A percentile compares a stretch with the other conserved stretches of the same genome.
These are phyloP conservation scores for Venturia nashicola DNA, from an alignment of 2,329 filamentous ascomycete species.

Conservation along the genomic window DNA sequence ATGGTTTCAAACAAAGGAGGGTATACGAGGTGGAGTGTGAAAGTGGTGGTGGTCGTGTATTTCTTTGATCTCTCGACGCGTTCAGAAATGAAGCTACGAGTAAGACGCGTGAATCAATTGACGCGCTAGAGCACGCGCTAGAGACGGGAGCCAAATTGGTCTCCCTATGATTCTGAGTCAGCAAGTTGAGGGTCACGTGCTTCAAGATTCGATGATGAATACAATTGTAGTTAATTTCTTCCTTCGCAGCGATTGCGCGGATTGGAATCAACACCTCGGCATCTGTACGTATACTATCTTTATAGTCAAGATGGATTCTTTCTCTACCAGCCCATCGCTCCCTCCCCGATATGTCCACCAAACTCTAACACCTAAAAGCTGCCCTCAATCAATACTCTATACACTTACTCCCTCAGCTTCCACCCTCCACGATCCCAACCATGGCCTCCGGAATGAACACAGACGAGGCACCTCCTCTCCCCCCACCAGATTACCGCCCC, in stretches of 20 bases:
- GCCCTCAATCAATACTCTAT: neutral
- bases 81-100: neutral
- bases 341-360: neutral
- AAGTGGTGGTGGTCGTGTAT: neutral
- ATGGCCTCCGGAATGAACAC: slow-evolving; percentile 6
- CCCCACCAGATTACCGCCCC: slow-evolving; percentile 9
- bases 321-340: neutral
- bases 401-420: neutral
- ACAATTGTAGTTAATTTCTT: neutral
- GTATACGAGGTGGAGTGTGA: neutral
- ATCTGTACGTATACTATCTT: neutral
- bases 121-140: neutral
- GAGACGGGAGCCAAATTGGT: neutral
- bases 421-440: neutral
- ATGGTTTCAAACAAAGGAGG: neutral
- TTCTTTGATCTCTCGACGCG: neutral
- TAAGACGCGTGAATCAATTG: neutral
- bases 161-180: neutral
- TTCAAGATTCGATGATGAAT: neutral
- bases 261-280: neutral
- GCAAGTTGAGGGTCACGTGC: neutral
- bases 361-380: neutral
- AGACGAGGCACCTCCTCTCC: slow-evolving; percentile 7
- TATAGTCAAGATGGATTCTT: neutral
- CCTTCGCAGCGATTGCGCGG: neutral